A percentile compares a stretch with the other conserved stretches of the same genome.
Evolutionary conservation across 345 rosid genomes (phyloP).

Genomic region (Acer yangbiense): DNA sequence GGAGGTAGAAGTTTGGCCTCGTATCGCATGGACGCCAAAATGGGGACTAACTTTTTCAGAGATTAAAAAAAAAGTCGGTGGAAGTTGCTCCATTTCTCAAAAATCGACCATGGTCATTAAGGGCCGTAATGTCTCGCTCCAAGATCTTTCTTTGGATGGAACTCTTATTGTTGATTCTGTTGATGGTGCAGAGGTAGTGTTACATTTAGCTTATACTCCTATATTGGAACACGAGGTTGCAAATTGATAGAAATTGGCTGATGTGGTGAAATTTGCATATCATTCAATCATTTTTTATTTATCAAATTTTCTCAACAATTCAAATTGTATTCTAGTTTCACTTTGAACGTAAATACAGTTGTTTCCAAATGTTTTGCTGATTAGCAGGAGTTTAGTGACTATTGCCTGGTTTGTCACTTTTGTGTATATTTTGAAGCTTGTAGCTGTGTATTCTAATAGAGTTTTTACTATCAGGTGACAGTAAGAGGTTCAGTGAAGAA

Average conservation of each 20-base stretch:
- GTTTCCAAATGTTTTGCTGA: background rate
- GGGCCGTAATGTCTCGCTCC: constrained; percentile 56
- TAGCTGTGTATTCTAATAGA: background rate
- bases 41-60: constrained; percentile 87
- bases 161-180: constrained; percentile 65
- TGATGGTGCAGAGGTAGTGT: constrained; percentile 80
- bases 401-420: background rate
- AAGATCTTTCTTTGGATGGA: constrained; percentile 79
- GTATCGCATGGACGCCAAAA: constrained; percentile 78
- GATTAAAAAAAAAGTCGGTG: constrained; percentile 61
- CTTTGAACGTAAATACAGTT: background rate
- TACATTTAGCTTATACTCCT: background rate
- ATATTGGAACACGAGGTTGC: background rate
- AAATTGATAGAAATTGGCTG: background rate
- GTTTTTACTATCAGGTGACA: constrained; percentile 50
- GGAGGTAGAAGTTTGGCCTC: constrained; percentile 96
- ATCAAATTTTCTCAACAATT: background rate
- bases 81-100: constrained; percentile 65
- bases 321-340: background rate
- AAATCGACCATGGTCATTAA: constrained; percentile 71
- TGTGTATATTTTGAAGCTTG: background rate
- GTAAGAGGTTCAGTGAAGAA: constrained; percentile 67
- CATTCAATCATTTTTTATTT: background rate
- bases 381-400: background rate
- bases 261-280: background rate